These are phyloP conservation scores for Kodamaea restingae DNA, from an alignment of 805 yeast species.

Conservation along the genomic window DNA sequence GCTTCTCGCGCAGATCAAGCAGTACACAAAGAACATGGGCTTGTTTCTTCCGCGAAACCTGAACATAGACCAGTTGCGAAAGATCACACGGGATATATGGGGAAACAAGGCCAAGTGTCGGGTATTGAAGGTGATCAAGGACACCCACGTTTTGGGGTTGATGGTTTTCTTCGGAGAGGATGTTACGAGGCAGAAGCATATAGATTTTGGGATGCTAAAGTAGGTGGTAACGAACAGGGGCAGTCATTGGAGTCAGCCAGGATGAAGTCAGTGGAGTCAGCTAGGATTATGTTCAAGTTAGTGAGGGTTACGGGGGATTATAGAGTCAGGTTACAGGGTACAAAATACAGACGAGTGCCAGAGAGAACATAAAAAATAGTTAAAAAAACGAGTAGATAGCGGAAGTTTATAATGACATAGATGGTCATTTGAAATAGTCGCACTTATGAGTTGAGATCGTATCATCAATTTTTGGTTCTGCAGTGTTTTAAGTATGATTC, in stretches of 20 bases:
- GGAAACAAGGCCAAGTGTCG: constrained; percentile 45
- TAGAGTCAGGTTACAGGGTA: too few species aligned
- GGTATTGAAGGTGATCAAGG: constrained; percentile 39
- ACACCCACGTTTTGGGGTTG: constrained; percentile 50
- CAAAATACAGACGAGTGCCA: too few species aligned
- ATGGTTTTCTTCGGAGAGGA: constrained; percentile 55
- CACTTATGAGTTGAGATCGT: too few species aligned
- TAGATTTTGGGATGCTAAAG: neutral
- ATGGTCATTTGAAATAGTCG: too few species aligned
- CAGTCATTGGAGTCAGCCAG: neutral
- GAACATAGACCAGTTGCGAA: constrained; percentile 47
- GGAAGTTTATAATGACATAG: too few species aligned
- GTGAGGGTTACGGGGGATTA: too few species aligned
- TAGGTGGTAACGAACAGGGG: neutral
- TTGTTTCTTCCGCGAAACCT: constrained; percentile 63
- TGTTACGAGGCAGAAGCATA: constrained; percentile 6
- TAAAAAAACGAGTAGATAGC: too few species aligned
- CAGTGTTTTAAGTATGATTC: too few species aligned
- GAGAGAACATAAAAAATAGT: too few species aligned
- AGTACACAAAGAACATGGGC: constrained; percentile 46
- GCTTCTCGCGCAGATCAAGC: constrained; percentile 40
- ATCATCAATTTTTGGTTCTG: too few species aligned
- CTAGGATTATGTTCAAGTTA: too few species aligned
- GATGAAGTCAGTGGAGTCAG: too few species aligned
- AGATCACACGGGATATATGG: constrained; percentile 42